These are phyloP conservation scores for Podila epigama DNA, from an alignment of 192 early-diverging fungal genomes.

Conservation along the genomic window DNA sequence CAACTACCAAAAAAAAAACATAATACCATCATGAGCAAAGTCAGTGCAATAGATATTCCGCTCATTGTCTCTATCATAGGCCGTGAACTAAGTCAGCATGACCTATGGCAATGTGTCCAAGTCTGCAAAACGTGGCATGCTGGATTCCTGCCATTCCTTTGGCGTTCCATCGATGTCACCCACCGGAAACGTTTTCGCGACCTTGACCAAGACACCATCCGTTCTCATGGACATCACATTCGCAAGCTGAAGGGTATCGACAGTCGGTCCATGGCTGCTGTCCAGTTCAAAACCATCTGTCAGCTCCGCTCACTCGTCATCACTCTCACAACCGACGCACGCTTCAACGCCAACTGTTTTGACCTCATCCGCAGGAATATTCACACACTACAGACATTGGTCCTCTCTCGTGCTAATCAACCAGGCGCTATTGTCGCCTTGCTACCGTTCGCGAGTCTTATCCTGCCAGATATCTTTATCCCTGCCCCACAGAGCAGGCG, in stretches of 20 bases:
- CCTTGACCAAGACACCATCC: background rate
- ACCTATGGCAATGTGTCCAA: background rate
- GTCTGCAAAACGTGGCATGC: background rate
- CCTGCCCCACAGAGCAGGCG: too few relatives aligned
- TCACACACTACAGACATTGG: background rate
- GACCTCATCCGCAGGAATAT: background rate
- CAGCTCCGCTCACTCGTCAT: background rate
- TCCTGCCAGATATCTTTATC: slow-evolving; percentile 1
- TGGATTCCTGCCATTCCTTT: background rate
- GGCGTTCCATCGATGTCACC: background rate
- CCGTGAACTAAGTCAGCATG: background rate
- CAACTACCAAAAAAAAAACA: background rate
- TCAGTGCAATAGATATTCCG: background rate
- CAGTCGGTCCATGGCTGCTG: background rate
- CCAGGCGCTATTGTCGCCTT: background rate
- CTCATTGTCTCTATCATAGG: background rate
- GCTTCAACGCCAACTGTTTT: background rate
- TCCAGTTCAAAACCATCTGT: background rate
- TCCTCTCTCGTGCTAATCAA: background rate
- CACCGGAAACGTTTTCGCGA: background rate
- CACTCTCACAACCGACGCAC: background rate
- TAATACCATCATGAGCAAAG: slow-evolving; percentile 1
- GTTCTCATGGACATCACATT: background rate
- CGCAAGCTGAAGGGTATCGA: background rate
- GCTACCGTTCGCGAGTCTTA: background rate